Conservation (phyloP, 2,329 filamentous ascomycete species). For the Periconia digitata region DNA sequence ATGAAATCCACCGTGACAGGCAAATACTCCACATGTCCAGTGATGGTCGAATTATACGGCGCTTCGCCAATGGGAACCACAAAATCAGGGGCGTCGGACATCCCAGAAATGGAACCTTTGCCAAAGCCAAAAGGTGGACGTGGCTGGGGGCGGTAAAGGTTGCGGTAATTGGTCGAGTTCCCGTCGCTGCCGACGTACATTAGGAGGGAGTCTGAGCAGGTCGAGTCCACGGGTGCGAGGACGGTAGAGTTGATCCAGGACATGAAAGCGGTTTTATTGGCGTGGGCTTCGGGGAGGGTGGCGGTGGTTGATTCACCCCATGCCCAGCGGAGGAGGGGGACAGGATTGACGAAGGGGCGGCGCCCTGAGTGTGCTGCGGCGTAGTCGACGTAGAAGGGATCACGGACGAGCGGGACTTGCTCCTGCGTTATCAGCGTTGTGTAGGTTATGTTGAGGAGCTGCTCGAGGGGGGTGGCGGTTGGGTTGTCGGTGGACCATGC, state of each 20-base stretch:
- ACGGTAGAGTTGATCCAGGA: constrained; percentile 53
- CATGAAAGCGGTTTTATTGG: constrained; percentile 54
- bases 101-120: constrained; percentile 51
- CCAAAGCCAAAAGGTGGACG: constrained; percentile 52
- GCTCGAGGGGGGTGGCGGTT: constrained; percentile 31
- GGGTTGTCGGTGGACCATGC: constrained; percentile 40
- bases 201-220: constrained; percentile 54
- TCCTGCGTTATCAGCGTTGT: constrained; percentile 51
- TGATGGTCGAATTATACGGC: constrained; percentile 52
- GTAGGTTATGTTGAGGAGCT: constrained; percentile 50
- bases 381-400: constrained; percentile 55
- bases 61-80: constrained; percentile 50
- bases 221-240: constrained; percentile 43
- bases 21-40: constrained; percentile 52
- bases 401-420: constrained; percentile 49
- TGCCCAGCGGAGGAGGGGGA: constrained; percentile 51
- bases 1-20: constrained; percentile 62
- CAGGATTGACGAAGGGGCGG: constrained; percentile 53
- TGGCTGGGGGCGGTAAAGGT: constrained; percentile 49
- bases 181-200: constrained; percentile 49
- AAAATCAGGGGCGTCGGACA: constrained; percentile 52
- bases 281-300: constrained; percentile 46
- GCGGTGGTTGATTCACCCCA: constrained; percentile 45
- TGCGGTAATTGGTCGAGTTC: constrained; percentile 47
- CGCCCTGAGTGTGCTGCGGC: constrained; percentile 49